Percentiles rank a stretch among this genome's conserved stretches.
Conservation (phyloP, 2,329 filamentous ascomycete genomes). For the Xylaria sp. region DNA sequence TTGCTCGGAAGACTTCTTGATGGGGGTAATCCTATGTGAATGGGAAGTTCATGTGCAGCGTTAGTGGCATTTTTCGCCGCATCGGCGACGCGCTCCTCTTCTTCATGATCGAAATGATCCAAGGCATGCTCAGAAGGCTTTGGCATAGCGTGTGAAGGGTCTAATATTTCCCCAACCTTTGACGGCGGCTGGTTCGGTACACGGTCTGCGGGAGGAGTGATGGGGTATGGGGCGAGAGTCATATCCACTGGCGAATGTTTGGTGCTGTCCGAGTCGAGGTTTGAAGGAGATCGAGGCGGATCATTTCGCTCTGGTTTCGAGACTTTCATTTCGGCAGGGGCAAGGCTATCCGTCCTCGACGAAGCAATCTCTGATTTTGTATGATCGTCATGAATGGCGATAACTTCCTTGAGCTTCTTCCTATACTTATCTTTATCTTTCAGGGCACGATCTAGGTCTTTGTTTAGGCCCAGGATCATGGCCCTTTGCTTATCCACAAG, state of each 20-base stretch:
- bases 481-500: conserved; percentile 95
- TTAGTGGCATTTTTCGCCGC: conserved; percentile 59
- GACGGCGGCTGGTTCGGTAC: conserved; percentile 54
- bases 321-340: conserved; percentile 42
- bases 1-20: conserved; percentile 66
- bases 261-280: conserved; percentile 61
- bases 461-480: conserved; percentile 93
- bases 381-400: conserved; percentile 53
- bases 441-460: conserved; percentile 87
- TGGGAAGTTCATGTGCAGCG: conserved; percentile 60
- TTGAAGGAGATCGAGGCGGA: conserved; percentile 60
- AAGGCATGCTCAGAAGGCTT: conserved; percentile 69
- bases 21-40: conserved; percentile 64
- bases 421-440: conserved; percentile 96
- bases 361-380: conserved; percentile 39
- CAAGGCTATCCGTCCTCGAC: conserved; percentile 41
- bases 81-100: conserved; percentile 61
- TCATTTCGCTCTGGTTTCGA: conserved; percentile 51
- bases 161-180: conserved; percentile 63
- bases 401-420: conserved; percentile 84
- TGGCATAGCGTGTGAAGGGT: conserved; percentile 69
- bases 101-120: conserved; percentile 66
- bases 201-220: conserved; percentile 70
- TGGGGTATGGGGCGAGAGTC: conserved; percentile 70
- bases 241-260: conserved; percentile 70